Percentiles rank a stretch among this genome's conserved stretches.
Evolutionary conservation across 2,329 filamentous ascomycete species (phyloP).

Genomic region (Alternaria dauci): DNA sequence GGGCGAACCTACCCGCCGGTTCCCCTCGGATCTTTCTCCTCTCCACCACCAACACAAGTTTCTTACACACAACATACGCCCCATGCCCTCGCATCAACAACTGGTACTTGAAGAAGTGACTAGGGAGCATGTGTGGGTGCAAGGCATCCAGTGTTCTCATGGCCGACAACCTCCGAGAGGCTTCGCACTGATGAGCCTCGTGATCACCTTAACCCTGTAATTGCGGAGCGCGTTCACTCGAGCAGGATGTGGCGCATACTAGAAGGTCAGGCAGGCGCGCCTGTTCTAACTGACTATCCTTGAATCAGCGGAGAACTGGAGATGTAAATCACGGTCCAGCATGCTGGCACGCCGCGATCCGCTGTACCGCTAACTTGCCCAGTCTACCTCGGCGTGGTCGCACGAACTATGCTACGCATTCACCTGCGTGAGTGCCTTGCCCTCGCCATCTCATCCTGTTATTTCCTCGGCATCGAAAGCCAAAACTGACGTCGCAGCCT

Average conservation of each 20-base stretch:
- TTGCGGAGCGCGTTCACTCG: background rate
- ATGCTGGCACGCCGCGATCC: background rate
- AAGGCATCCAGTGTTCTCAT: background rate
- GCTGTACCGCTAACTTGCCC: background rate
- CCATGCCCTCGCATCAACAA: background rate
- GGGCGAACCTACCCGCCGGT: background rate
- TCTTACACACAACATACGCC: background rate
- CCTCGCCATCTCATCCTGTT: background rate
- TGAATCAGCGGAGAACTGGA: background rate
- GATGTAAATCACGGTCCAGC: background rate
- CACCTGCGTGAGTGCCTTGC: background rate
- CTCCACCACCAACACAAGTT: background rate
- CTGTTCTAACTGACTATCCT: background rate
- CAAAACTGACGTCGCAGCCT: background rate
- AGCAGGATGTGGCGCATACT: background rate
- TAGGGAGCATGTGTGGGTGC: background rate
- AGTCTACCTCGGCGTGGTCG: background rate
- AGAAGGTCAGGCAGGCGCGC: background rate
- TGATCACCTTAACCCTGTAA: background rate
- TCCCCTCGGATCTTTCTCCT: background rate
- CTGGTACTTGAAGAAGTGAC: background rate
- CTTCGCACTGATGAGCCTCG: background rate
- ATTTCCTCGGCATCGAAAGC: background rate
- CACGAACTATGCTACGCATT: background rate
- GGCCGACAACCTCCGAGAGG: background rate